Evolutionary conservation across 768 basidiomycete species (phyloP).

Genomic region (Filobasidium wieringae): DNA sequence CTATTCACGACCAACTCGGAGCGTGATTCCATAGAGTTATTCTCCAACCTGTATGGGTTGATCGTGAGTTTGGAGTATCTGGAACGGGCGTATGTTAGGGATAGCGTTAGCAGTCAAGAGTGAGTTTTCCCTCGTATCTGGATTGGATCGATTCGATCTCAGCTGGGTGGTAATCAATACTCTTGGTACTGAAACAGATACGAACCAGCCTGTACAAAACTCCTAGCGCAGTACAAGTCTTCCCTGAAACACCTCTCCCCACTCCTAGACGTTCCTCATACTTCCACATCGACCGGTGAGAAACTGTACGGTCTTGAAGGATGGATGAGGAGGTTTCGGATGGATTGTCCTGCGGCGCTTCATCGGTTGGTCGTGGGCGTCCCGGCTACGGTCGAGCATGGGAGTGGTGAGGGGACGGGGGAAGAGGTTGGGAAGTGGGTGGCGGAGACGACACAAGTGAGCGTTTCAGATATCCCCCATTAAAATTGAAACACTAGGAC

Average conservation of each 20-base stretch:
- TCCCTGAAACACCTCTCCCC: conserved; percentile 91
- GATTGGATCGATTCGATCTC: not conserved
- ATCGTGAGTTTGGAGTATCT: conserved; percentile 86
- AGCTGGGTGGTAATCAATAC: not conserved
- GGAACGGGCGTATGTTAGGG: conserved; percentile 87
- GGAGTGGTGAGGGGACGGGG: conserved; percentile 61
- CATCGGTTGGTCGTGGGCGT: conserved; percentile 85
- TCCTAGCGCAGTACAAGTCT: conserved; percentile 95
- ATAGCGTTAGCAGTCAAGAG: conserved; percentile 82
- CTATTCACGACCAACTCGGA: conserved; percentile 78
- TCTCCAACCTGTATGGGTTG: conserved; percentile 83
- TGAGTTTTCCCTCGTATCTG: conserved; percentile 48
- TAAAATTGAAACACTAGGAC: not conserved
- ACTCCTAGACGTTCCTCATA: conserved; percentile 51
- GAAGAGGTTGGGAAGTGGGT: conserved; percentile 94
- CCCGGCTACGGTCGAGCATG: conserved; percentile 92
- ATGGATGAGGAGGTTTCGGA: conserved; percentile 87
- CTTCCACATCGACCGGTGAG: conserved; percentile 16
- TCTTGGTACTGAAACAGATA: conserved; percentile 52
- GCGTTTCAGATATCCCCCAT: conserved; percentile 10
- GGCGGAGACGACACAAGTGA: conserved; percentile 89
- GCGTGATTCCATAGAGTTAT: conserved; percentile 72
- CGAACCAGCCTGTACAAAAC: conserved; percentile 82
- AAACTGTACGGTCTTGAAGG: conserved; percentile 50
- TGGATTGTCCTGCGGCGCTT: conserved; percentile 85